A percentile compares a stretch with the other conserved stretches of the same genome.
These are phyloP conservation scores for Rhodocollybia butyracea DNA, from an alignment of 768 basidiomycete species.

Conservation along the genomic window DNA sequence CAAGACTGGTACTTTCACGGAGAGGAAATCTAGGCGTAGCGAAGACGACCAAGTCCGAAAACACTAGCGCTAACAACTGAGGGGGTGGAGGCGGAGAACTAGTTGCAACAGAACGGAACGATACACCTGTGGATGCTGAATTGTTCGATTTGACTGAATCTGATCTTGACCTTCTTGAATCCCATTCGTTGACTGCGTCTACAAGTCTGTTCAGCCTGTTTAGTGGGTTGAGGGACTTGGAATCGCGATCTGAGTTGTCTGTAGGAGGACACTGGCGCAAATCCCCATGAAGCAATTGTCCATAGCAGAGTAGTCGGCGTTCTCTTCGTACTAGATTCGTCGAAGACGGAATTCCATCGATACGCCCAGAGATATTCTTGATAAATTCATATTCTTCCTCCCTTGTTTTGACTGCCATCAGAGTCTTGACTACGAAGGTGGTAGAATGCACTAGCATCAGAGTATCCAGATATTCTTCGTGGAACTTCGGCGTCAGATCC, in stretches of 20 bases:
- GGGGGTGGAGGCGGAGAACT: slow-evolving; percentile 1
- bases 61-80: slow-evolving; percentile 44
- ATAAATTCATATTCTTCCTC: slow-evolving; percentile 85
- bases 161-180: slow-evolving; percentile 35
- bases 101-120: slow-evolving; percentile 17
- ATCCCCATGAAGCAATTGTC: slow-evolving; percentile 47
- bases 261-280: slow-evolving; percentile 2
- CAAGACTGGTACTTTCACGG: slow-evolving; percentile 6
- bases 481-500: slow-evolving; percentile 63
- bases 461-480: slow-evolving; percentile 69
- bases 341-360: slow-evolving; percentile 52
- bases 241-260: not conserved
- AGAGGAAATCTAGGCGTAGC: slow-evolving; percentile 28
- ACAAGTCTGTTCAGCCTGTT: slow-evolving; percentile 30
- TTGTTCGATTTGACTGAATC: slow-evolving; percentile 28
- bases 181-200: slow-evolving; percentile 45
- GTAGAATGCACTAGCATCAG: slow-evolving; percentile 64
- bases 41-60: slow-evolving; percentile 69
- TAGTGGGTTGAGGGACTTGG: not conserved
- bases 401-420: slow-evolving; percentile 81
- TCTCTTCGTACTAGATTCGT: slow-evolving; percentile 64
- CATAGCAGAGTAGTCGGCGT: slow-evolving; percentile 71
- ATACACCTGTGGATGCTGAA: slow-evolving; percentile 24
- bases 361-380: slow-evolving; percentile 53
- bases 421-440: slow-evolving; percentile 67